Evolutionary conservation across 257 asterid species (phyloP), one percentile per base, ranked within the genome.

Genomic region (Solanum etuberosum): DNA sequence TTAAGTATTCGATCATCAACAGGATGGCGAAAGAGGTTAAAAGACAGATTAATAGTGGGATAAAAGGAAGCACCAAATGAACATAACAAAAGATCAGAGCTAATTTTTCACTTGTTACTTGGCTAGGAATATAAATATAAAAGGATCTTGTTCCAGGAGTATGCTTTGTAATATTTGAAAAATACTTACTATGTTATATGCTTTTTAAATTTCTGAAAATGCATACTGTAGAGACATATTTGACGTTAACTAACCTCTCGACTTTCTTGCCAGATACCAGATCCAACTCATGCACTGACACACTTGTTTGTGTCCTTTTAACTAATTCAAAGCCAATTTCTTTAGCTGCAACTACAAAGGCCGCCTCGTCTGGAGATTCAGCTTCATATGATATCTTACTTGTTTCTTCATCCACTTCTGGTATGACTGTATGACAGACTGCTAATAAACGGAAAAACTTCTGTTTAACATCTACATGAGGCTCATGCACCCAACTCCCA

Each of bases 341-440:
- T 90, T 95, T 90, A 20, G 99, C 98, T 9, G 99, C 99, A 90
- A 95, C 92, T 61, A 96, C 98, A 86, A 96, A 96, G 15, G 99
- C 98, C 34, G 98, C 98, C 91, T 96, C 99, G 73, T 96, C 99
- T 12, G 99, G 99, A 46, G 99, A 96, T 88, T 96, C 99, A 31
- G 99, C 98, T 91, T 96, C 99, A 83, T 96, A 96, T 3, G 92
- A 92, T 25, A 94, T 92, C 83, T 88, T 94, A 42, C 97, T 93
- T 0, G 92, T 92, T 34, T 70, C 87, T 37, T 93, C 98, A 85
- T 96, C 96, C n/a, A 94, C 92, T 43, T 96, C 99, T 38, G 99
- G 99, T 77, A 96, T 94, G 20, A 95, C 98, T 2, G 99, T 97
- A 87, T 97, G 98, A 86, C 99, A 97, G 35, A 97, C 91, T 16